Evolutionary conservation across 306 rosid genomes (phyloP).

Genomic region (Acacia acuminata): DNA sequence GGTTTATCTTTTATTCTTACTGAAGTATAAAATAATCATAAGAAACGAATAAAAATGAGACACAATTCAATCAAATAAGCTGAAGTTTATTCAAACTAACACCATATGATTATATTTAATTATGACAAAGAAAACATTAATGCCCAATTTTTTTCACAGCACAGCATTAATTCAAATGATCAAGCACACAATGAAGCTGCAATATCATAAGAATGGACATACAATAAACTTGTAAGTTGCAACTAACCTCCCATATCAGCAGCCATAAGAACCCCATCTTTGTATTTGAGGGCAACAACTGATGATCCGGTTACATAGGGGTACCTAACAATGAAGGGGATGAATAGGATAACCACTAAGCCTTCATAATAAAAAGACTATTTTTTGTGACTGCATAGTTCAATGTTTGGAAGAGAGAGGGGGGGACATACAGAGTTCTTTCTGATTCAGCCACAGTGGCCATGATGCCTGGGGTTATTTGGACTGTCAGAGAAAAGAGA

Average conservation of each 20-base stretch:
- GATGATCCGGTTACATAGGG: conserved; percentile 43
- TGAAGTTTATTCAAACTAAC: neutral
- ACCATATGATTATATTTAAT: neutral
- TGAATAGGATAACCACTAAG: no score
- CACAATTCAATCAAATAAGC: conserved; percentile 1
- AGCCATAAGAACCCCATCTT: neutral
- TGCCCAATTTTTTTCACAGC: neutral
- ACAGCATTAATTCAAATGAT: neutral
- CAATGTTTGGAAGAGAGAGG: neutral
- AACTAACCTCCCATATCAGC: conserved; percentile 39
- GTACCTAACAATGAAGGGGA: conserved; percentile 45
- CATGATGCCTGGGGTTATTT: conserved; percentile 12
- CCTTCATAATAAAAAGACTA: no score
- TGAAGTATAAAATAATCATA: no score
- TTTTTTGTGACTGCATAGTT: neutral
- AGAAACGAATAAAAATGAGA: neutral
- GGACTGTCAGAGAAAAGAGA: neutral
- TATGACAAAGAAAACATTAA: neutral
- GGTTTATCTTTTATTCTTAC: no score
- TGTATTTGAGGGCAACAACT: neutral
- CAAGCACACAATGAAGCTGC: neutral
- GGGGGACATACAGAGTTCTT: conserved; percentile 55
- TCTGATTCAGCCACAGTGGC: conserved; percentile 47
- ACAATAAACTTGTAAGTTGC: neutral
- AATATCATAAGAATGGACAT: neutral